phyloP scores from a whole-genome alignment of 2,329 filamentous ascomycete species.

The Aspergillus aculeatus region DNA sequence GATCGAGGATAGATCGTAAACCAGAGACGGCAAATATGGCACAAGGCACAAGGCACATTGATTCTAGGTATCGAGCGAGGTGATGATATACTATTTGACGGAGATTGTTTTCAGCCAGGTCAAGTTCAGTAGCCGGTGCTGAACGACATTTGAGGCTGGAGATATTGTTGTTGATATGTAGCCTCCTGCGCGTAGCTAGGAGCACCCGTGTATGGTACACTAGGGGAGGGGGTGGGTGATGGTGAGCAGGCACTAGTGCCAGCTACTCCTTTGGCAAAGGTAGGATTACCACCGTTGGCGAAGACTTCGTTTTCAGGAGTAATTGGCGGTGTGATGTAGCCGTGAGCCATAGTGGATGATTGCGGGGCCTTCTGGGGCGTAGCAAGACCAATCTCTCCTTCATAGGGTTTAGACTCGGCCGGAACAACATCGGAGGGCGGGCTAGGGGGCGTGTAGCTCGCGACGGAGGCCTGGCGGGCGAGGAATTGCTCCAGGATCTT shows the following conservation, averaged over 20 bases:
- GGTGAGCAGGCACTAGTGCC: conserved; percentile 34
- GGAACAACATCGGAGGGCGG: conserved; percentile 38
- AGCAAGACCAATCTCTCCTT: conserved; percentile 42
- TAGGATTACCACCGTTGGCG: conserved; percentile 35
- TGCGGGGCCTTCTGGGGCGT: conserved; percentile 43
- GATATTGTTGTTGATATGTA: conserved; percentile 36
- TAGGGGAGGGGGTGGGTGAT: conserved; percentile 38
- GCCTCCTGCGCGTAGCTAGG: conserved; percentile 38
- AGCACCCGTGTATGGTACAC: conserved; percentile 36
- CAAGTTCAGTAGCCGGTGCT: conserved; percentile 32
- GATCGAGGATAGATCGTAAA: conserved; percentile 13
- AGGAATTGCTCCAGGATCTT: conserved; percentile 66
- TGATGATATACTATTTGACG: conserved; percentile 12
- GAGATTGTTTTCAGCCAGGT: conserved; percentile 2
- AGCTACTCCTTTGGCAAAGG: conserved; percentile 29
- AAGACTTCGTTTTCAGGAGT: conserved; percentile 47
- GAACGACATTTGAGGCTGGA: conserved; percentile 36
- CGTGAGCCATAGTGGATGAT: conserved; percentile 39
- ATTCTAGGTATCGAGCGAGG: conserved; percentile 10
- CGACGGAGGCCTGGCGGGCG: conserved; percentile 59
- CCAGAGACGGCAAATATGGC: conserved; percentile 18
- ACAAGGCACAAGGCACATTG: conserved; percentile 10
- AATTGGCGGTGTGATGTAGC: conserved; percentile 50
- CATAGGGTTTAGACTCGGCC: conserved; percentile 41
- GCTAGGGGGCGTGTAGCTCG: conserved; percentile 44